These are phyloP conservation scores for Aspergillus pseudoviridinutans DNA, from an alignment of 2,329 filamentous ascomycete species.

Conservation along the genomic window DNA sequence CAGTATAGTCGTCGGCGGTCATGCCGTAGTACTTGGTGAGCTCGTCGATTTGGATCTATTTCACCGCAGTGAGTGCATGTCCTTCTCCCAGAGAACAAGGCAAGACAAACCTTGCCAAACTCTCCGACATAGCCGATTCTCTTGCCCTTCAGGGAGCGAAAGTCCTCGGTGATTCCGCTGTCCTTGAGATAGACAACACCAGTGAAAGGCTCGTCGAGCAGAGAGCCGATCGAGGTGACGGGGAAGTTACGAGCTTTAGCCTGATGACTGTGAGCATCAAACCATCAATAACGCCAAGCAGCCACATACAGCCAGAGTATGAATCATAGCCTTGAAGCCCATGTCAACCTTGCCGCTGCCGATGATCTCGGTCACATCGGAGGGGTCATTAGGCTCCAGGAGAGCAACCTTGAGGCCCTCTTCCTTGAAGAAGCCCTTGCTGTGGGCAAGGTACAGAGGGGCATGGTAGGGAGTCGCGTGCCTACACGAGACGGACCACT, in stretches of 20 bases:
- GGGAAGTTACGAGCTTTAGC: conserved; percentile 74
- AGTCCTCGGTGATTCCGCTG: conserved; percentile 70
- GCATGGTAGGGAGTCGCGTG: conserved; percentile 79
- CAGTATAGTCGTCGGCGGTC: conserved; percentile 68
- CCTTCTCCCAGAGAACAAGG: too few relatives aligned
- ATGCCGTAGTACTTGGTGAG: conserved; percentile 75
- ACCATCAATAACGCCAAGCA: not conserved
- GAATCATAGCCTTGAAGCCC: conserved; percentile 81
- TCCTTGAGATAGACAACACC: conserved; percentile 73
- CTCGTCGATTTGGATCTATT: conserved; percentile 73
- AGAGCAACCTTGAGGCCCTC: conserved; percentile 74
- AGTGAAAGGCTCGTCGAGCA: conserved; percentile 76
- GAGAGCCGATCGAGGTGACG: conserved; percentile 66
- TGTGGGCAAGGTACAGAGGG: conserved; percentile 71
- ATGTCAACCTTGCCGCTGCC: conserved; percentile 72
- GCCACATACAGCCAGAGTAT: conserved; percentile 63
- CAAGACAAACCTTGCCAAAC: conserved; percentile 59
- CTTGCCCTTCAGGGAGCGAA: conserved; percentile 70
- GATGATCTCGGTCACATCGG: conserved; percentile 78
- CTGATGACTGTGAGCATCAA: conserved; percentile 33
- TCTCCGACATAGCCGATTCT: conserved; percentile 76
- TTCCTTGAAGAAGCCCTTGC: conserved; percentile 69
- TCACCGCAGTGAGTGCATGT: not conserved
- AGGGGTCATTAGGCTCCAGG: conserved; percentile 74
- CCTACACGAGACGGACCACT: conserved; percentile 46